These are phyloP conservation scores for Ogataea naganishii DNA, from an alignment of 805 yeast genomes.

Conservation along the genomic window DNA sequence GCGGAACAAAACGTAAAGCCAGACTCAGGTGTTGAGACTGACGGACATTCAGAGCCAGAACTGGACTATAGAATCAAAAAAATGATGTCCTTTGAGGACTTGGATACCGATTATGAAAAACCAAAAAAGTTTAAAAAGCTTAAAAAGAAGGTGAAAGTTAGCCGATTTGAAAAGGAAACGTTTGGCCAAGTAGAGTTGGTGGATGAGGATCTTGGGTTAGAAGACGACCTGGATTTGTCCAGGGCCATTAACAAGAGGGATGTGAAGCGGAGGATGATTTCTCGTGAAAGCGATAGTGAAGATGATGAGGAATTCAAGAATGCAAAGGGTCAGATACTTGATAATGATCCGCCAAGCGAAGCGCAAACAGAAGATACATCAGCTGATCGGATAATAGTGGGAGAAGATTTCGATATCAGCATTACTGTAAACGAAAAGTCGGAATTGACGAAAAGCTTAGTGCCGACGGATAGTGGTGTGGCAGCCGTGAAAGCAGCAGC, in stretches of 20 bases:
- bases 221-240: background rate
- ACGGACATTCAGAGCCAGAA: conserved; percentile 7
- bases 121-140: conserved; percentile 26
- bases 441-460: conserved; percentile 7
- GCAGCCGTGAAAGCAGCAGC: conserved; percentile 5
- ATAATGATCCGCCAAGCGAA: too few relatives aligned
- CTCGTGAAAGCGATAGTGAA: conserved; percentile 3
- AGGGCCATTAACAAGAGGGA: background rate
- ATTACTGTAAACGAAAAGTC: conserved; percentile 3
- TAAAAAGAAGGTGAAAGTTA: conserved; percentile 22
- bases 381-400: too few relatives aligned
- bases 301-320: conserved; percentile 1
- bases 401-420: background rate
- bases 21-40: conserved; percentile 10
- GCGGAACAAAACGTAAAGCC: conserved; percentile 10
- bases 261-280: background rate
- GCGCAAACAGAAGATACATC: background rate
- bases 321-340: background rate
- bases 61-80: conserved; percentile 17
- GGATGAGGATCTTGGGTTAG: background rate
- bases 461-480: background rate
- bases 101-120: conserved; percentile 21
- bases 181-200: background rate
- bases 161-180: conserved; percentile 9
- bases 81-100: conserved; percentile 20